These are phyloP conservation scores for Candida manassasensis DNA, from an alignment of 805 yeast species.

Conservation along the genomic window DNA sequence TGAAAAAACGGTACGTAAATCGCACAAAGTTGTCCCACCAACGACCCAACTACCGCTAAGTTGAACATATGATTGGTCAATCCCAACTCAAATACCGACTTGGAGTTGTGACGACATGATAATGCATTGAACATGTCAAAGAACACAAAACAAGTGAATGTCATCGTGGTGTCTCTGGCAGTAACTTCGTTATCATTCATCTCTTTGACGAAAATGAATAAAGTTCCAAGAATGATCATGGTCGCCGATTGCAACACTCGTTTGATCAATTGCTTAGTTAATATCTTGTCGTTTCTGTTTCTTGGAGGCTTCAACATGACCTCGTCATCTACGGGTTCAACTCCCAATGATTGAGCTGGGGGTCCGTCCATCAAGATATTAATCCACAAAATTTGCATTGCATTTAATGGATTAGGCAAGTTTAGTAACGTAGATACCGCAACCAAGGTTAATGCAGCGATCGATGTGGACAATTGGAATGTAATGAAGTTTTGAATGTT, in stretches of 20 bases:
- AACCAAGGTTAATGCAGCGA: slow-evolving; percentile 87
- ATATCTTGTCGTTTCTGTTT: slow-evolving; percentile 75
- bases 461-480: slow-evolving; percentile 92
- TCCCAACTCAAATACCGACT: slow-evolving; percentile 81
- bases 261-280: slow-evolving; percentile 63
- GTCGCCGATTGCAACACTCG: slow-evolving; percentile 74
- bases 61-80: slow-evolving; percentile 86
- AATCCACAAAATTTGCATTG: slow-evolving; percentile 98
- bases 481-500: slow-evolving; percentile 93
- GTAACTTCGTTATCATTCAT: slow-evolving; percentile 82
- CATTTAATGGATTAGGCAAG: slow-evolving; percentile 90
- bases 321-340: slow-evolving; percentile 93
- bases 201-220: slow-evolving; percentile 79
- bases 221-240: slow-evolving; percentile 79
- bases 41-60: slow-evolving; percentile 81
- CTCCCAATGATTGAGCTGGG: slow-evolving; percentile 96
- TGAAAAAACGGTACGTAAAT: slow-evolving; percentile 93
- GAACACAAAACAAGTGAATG: slow-evolving; percentile 93
- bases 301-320: slow-evolving; percentile 98
- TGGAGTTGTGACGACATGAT: slow-evolving; percentile 83
- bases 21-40: slow-evolving; percentile 89
- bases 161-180: slow-evolving; percentile 97
- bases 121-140: slow-evolving; percentile 97
- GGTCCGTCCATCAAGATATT: slow-evolving; percentile 99
- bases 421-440: slow-evolving; percentile 84